These are phyloP conservation scores for Multifurca ochricompacta DNA, from an alignment of 768 basidiomycete genomes.

Conservation along the genomic window DNA sequence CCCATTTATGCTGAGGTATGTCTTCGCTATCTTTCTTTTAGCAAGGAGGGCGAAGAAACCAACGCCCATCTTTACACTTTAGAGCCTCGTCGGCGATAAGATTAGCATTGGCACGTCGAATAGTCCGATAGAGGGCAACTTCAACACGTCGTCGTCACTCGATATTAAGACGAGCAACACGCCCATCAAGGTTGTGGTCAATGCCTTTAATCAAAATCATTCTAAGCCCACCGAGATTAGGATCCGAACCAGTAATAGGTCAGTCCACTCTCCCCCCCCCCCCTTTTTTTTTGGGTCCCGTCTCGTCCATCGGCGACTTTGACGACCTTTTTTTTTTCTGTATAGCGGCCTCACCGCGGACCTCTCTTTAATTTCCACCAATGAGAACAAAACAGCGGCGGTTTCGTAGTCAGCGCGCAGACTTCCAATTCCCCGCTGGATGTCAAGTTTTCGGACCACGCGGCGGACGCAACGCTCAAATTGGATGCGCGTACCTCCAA, in stretches of 20 bases:
- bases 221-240: neutral
- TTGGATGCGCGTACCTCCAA: slow-evolving; percentile 6
- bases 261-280: neutral
- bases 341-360: neutral
- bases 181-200: slow-evolving; percentile 5
- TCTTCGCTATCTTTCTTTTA: neutral
- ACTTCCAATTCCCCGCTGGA: slow-evolving; percentile 10
- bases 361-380: neutral
- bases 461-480: slow-evolving; percentile 1
- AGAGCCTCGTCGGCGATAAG: slow-evolving; percentile 3
- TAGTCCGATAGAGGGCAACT: slow-evolving; percentile 7
- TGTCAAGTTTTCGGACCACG: neutral
- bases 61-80: neutral
- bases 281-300: too few relatives aligned
- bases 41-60: too few relatives aligned
- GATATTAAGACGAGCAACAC: slow-evolving; percentile 1
- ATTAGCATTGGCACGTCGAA: slow-evolving; percentile 1
- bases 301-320: neutral
- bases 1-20: neutral
- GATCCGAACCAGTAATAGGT: slow-evolving; percentile 9
- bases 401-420: neutral
- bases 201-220: slow-evolving; percentile 8
- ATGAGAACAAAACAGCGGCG: neutral
- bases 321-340: too few relatives aligned
- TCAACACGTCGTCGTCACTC: slow-evolving; percentile 7